Evolutionary conservation across 129 eudicot genomes (phyloP).

Genomic region (Saussurea involucrata): DNA sequence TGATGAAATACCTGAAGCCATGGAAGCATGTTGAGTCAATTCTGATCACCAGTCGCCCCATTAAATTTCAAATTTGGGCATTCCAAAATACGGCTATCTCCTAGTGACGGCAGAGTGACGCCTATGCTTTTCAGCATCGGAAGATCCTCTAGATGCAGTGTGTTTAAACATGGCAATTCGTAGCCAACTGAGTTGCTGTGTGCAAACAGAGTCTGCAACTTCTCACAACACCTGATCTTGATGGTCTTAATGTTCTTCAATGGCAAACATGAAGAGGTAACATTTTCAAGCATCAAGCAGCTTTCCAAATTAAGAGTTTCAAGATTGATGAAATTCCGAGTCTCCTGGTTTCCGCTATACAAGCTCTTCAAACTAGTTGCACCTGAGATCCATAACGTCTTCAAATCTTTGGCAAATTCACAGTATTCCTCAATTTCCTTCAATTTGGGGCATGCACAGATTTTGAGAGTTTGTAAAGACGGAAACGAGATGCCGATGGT

Average conservation of each 20-base stretch:
- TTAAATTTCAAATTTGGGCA: neutral
- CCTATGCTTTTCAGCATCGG: neutral
- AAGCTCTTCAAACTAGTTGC: neutral
- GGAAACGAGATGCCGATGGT: neutral
- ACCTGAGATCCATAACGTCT: neutral
- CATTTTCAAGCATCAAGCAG: slow-evolving; percentile 14
- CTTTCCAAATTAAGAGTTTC: slow-evolving; percentile 12
- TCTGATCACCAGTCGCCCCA: neutral
- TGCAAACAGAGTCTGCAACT: neutral
- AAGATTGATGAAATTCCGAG: neutral
- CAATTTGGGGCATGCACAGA: neutral
- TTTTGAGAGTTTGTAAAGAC: neutral
- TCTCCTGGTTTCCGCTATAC: neutral
- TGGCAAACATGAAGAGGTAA: neutral
- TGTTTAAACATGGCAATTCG: neutral
- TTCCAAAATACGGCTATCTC: neutral
- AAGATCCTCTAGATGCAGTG: neutral
- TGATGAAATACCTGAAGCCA: neutral
- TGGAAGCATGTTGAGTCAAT: neutral
- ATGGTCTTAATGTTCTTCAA: neutral
- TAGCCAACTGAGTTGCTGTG: neutral
- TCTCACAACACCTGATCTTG: neutral
- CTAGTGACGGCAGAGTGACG: neutral
- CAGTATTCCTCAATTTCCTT: neutral
- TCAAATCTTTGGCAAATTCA: neutral